Evolutionary conservation across 306 rosid genomes (phyloP).

Genomic region (Begonia loranthoides): DNA sequence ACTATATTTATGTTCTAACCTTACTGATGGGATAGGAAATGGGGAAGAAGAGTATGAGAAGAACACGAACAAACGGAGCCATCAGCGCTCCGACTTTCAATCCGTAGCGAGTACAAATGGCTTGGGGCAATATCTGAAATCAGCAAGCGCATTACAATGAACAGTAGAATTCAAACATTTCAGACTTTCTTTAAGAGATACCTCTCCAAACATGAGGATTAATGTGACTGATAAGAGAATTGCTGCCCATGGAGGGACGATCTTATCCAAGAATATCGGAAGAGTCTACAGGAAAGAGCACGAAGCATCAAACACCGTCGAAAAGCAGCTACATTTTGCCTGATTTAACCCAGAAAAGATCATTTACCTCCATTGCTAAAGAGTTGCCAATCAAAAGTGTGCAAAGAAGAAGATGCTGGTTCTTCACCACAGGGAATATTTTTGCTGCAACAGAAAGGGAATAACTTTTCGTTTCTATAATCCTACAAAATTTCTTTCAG

Average conservation of each 20-base stretch:
- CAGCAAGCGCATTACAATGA: constrained; percentile 1
- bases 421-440: constrained; percentile 89
- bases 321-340: not conserved
- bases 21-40: constrained; percentile 88
- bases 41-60: constrained; percentile 65
- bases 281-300: constrained; percentile 41
- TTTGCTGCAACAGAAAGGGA: constrained; percentile 42
- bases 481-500: not conserved
- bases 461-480: not conserved
- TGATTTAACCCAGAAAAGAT: constrained; percentile 2
- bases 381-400: constrained; percentile 93
- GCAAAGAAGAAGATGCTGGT: constrained; percentile 91
- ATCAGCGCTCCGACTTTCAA: constrained; percentile 70
- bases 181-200: constrained; percentile 8
- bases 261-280: constrained; percentile 77
- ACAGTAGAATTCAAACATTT: not conserved
- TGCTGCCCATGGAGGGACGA: constrained; percentile 88
- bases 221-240: constrained; percentile 71
- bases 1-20: constrained; percentile 20
- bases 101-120: constrained; percentile 84
- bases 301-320: not conserved
- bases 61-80: constrained; percentile 89
- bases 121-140: constrained; percentile 85
- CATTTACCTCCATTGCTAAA: constrained; percentile 83
- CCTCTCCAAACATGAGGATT: constrained; percentile 94